phyloP scores from a whole-genome alignment of 1,139 yeast genomes.

The Pneumocystis canis region DNA sequence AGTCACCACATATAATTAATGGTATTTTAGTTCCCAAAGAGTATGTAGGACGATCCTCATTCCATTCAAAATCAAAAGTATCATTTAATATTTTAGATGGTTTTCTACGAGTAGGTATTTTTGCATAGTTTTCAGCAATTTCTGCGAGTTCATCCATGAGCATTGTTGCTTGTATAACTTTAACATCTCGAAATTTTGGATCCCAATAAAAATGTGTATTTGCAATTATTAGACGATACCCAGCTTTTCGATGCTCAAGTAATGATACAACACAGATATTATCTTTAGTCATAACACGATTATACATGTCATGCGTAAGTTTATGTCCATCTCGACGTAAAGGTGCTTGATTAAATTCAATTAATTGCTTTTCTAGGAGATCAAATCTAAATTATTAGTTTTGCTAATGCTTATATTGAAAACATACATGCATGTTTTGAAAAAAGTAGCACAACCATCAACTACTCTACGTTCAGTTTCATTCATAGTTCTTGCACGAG shows the following conservation, averaged over 20 bases:
- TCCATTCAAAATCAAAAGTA: constrained; percentile 21
- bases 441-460: constrained; percentile 95
- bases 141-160: constrained; percentile 73
- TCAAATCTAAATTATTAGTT: constrained; percentile 30
- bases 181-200: constrained; percentile 91
- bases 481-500: constrained; percentile 84
- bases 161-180: constrained; percentile 87
- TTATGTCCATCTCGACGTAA: constrained; percentile 58
- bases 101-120: constrained; percentile 10
- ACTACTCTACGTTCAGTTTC: constrained; percentile 74
- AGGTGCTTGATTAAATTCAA: constrained; percentile 82
- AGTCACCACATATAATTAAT: constrained; percentile 82
- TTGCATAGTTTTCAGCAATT: constrained; percentile 35
- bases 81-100: constrained; percentile 5
- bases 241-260: constrained; percentile 58
- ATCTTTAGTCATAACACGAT: constrained; percentile 92
- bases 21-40: constrained; percentile 56
- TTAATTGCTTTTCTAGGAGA: constrained; percentile 51
- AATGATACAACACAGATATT: constrained; percentile 74
- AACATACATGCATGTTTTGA: constrained; percentile 37
- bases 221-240: constrained; percentile 57
- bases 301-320: constrained; percentile 86
- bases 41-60: constrained; percentile 20
- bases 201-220: constrained; percentile 98
- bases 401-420: not conserved